Evolutionary conservation across 2,329 filamentous ascomycete species (phyloP), one percentile per base, ranked within the genome.

Genomic region (Nemania sp.): DNA sequence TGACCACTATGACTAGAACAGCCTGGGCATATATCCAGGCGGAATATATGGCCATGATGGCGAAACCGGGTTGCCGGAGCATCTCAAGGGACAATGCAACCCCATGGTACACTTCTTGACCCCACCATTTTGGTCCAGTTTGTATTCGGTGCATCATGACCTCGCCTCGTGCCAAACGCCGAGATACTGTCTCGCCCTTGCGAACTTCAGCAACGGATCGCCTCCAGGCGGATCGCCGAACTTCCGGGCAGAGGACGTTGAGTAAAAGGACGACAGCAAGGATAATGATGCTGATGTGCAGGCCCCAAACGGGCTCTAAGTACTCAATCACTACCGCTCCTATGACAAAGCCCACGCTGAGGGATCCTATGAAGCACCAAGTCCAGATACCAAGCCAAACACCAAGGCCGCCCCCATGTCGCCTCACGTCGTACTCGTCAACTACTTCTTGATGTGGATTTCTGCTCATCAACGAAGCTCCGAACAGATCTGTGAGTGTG

Each of bases 341-440:
- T 33, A 89, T 75, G 52, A 89, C 73, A 65, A 91, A 92, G 0
- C 89, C 89, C 31, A 90, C 66, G 0, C 84, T 82, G 19, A 91
- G 77, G 19, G 87, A 89, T 5, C 85, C 86, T 62, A 89, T 83
- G 70, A 83, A 89, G 66, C 86, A 89, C 83, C 86, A 92, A 0
- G 86, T 86, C 87, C 88, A 91, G 49, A 89, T 77, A 1, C 87
- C 86, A 8, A 91, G 76, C 89, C 89, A 92, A n/a, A 89, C 74
- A 0, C 89, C 89, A 75, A 91, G 86, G 0, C 89, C 89, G 11
- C 89, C 88, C 6, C 89, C 89, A 64, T 91, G 86, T 34, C 88
- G 78, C 49, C 89, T 81, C 15, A 88, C 81, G 68, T 91, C 89
- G 61, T 82, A 82, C 11, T 79, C 72, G 52, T 86, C 80, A 1